Base-by-base conservation (phyloP, 179 eudicot species). In the Beta corolliflora region DNA sequence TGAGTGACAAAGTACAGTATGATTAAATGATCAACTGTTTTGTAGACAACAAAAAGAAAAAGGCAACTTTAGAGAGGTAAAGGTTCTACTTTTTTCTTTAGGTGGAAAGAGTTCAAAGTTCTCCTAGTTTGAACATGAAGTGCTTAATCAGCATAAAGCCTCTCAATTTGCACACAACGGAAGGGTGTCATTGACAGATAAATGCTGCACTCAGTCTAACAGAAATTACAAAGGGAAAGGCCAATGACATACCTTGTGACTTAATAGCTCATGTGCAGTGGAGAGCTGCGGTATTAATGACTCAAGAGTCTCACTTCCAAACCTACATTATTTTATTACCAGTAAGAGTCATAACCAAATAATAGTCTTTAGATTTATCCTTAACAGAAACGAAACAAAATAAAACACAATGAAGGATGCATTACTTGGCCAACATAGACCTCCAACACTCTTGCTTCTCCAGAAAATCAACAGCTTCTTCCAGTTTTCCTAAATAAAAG, bases 401-500 rank as follows among this genome's bases (percentile, higher is more conserved):
- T 14, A 52, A 66, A 25, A 55, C 29, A n/a, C 10, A 55, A 52
- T 52, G 69, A 36, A 80, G 60, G 71, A 78, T 76, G 71, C 78
- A 79, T 79, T 92, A 97, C 99, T 82, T 88, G 80, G 90, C 87
- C 68, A 75, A 84, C 82, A 82, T 60, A 77, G 91, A 85, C 73
- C 76, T 82, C 90, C 91, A 81, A 12, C 86, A 81, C 76, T 89
- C 95, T 85, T 83, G 91, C 87, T 93, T 87, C 84, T 92, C 95
- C 81, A 93, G 80, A 77, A 84, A 80, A 61, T 92, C 92, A 80
- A 94, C 90, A 87, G 94, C 97, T 85, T 86, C 87, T 79, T 97
- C 99, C 77, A 97, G 98, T 91, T 84, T 93, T 77, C 99, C 99
- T 79, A 91, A 67, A 80, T 89, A 91, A 81, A 88, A 97, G 83